Conservation (phyloP, 139 green algal genomes). For the Picochlorum sp. region DNA sequence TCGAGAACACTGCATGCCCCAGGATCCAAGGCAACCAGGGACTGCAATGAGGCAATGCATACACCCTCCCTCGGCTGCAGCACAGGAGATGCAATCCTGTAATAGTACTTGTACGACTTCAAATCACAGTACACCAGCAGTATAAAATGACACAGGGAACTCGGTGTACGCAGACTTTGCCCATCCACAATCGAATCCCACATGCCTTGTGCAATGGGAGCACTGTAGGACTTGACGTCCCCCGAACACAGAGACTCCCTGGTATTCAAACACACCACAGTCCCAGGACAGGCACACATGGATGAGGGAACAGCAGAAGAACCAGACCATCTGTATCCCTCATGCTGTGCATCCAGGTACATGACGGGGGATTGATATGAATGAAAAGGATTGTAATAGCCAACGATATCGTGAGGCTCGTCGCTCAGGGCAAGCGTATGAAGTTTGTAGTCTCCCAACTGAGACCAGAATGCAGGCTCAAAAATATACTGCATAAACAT, state of each 20-base stretch:
- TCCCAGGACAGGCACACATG: conserved; percentile 14
- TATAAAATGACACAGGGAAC: conserved; percentile 42
- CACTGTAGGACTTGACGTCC: conserved; percentile 25
- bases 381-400: background rate
- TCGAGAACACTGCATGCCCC: too few relatives aligned
- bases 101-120: conserved; percentile 78
- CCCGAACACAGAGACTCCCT: conserved; percentile 51
- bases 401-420: background rate
- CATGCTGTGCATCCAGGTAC: conserved; percentile 1
- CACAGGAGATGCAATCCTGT: conserved; percentile 82
- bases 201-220: conserved; percentile 27
- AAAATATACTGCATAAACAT: conserved; percentile 53
- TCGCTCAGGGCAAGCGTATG: conserved; percentile 47
- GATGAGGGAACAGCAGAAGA: background rate
- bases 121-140: conserved; percentile 79
- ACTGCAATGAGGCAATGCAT: too few relatives aligned
- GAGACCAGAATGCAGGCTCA: conserved; percentile 71
- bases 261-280: conserved; percentile 68
- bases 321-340: background rate
- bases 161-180: conserved; percentile 26
- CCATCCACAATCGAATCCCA: conserved; percentile 58
- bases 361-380: background rate
- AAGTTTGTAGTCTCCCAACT: conserved; percentile 65
- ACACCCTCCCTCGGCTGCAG: conserved; percentile 30
- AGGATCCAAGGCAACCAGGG: too few relatives aligned